These are phyloP conservation scores for Leptodermis oblonga DNA, from an alignment of 257 asterid genomes.

Conservation along the genomic window DNA sequence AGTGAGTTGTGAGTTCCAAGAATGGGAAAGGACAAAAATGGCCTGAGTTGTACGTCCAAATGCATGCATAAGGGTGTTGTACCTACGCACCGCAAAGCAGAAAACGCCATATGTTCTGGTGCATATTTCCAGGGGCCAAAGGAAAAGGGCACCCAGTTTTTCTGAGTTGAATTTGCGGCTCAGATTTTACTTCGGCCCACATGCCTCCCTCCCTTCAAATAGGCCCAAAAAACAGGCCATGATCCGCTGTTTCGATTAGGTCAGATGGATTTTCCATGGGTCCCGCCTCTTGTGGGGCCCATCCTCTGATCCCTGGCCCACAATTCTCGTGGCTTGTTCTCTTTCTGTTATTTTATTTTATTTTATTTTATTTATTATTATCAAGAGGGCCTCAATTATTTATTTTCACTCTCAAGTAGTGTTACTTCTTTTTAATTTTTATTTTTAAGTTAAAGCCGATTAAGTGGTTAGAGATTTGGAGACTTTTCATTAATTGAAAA, in stretches of 20 bases:
- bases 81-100: no score
- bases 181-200: constrained; percentile 30
- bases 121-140: neutral
- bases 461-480: no score
- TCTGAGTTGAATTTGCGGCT: constrained; percentile 20
- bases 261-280: constrained; percentile 21
- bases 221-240: constrained; percentile 46
- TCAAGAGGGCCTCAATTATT: no score
- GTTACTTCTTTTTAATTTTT: no score
- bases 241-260: constrained; percentile 31
- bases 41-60: no score
- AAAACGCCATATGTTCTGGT: no score
- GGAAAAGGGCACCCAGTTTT: neutral
- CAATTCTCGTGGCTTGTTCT: constrained; percentile 33
- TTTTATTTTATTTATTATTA: no score
- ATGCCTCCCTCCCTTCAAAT: neutral
- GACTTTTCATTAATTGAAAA: no score
- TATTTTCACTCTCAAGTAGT: no score
- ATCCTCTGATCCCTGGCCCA: constrained; percentile 17
- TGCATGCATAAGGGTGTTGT: no score
- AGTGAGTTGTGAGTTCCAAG: neutral
- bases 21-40: constrained; percentile 5
- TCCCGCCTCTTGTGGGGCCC: constrained; percentile 24
- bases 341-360: no score
- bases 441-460: no score